A percentile compares a stretch with the other conserved stretches of the same genome.
Evolutionary conservation across 805 yeast species (phyloP).

Genomic region (Candida tammaniensis): DNA sequence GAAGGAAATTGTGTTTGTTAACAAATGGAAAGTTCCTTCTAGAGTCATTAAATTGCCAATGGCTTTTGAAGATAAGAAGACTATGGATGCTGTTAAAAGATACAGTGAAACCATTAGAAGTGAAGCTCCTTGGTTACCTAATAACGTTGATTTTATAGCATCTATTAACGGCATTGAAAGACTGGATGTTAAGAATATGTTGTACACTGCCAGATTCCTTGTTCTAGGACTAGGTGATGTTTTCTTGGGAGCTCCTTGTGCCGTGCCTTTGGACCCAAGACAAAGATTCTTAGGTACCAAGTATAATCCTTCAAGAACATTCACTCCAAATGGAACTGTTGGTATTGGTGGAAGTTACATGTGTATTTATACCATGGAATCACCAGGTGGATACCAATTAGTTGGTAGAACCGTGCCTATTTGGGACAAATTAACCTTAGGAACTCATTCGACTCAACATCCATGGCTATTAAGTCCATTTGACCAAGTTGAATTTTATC

Average conservation of each 20-base stretch:
- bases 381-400: constrained; percentile 98
- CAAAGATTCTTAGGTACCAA: constrained; percentile 90
- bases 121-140: constrained; percentile 96
- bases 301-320: constrained; percentile 95
- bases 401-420: constrained; percentile 96
- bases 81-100: constrained; percentile 85
- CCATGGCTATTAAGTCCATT: constrained; percentile 94
- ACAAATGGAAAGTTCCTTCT: constrained; percentile 84
- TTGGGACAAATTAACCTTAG: constrained; percentile 91
- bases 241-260: constrained; percentile 97
- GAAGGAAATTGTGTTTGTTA: constrained; percentile 65
- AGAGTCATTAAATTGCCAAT: constrained; percentile 83
- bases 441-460: constrained; percentile 50
- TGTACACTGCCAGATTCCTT: constrained; percentile 85
- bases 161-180: constrained; percentile 80
- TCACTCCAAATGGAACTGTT: constrained; percentile 94
- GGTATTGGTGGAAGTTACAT: constrained; percentile 99
- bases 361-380: constrained; percentile 97
- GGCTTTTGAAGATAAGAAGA: constrained; percentile 93
- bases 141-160: constrained; percentile 93
- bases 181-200: constrained; percentile 72
- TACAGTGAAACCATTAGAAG: constrained; percentile 92
- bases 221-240: constrained; percentile 97
- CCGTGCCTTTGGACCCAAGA: constrained; percentile 96
- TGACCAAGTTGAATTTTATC: constrained; percentile 93